Percentiles rank a stretch among this genome's conserved stretches.
Conservation (phyloP, 805 yeast species). For the Metschnikowia koreensis region DNA sequence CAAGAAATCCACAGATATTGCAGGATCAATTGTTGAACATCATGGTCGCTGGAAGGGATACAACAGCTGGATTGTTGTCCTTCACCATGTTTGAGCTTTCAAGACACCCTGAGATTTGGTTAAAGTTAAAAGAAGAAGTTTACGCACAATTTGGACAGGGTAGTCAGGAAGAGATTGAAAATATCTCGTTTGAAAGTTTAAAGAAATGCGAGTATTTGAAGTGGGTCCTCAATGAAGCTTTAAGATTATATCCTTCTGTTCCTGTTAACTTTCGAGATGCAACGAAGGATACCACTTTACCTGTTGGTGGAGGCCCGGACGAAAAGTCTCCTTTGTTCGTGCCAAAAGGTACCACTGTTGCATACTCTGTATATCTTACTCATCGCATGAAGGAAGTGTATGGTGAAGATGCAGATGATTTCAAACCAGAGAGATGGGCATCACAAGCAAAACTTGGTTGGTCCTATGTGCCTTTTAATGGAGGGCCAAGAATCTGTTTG, state of each 20-base stretch:
- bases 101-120: conserved; percentile 32
- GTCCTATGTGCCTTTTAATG: conserved; percentile 53
- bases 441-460: conserved; percentile 36
- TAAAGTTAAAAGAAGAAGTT: conserved; percentile 31
- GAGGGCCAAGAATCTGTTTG: conserved; percentile 55
- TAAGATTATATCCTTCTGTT: conserved; percentile 36
- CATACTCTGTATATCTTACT: conserved; percentile 15
- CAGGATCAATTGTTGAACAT: conserved; percentile 41
- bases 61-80: conserved; percentile 41
- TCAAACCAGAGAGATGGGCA: conserved; percentile 42
- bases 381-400: conserved; percentile 26
- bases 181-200: conserved; percentile 37
- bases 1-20: conserved; percentile 34
- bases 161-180: conserved; percentile 26
- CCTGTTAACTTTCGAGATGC: conserved; percentile 24
- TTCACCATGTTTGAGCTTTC: conserved; percentile 35
- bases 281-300: conserved; percentile 23
- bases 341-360: conserved; percentile 21
- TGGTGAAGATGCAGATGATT: conserved; percentile 34
- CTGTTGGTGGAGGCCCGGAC: conserved; percentile 29
- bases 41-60: conserved; percentile 43
- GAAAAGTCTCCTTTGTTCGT: conserved; percentile 19
- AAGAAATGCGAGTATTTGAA: conserved; percentile 40
- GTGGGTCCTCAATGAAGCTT: conserved; percentile 34
- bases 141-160: conserved; percentile 32